Percentiles rank a stretch among this genome's conserved stretches.
These are phyloP conservation scores for Scleroderma citrinum DNA, from an alignment of 768 basidiomycete genomes.

Conservation along the genomic window DNA sequence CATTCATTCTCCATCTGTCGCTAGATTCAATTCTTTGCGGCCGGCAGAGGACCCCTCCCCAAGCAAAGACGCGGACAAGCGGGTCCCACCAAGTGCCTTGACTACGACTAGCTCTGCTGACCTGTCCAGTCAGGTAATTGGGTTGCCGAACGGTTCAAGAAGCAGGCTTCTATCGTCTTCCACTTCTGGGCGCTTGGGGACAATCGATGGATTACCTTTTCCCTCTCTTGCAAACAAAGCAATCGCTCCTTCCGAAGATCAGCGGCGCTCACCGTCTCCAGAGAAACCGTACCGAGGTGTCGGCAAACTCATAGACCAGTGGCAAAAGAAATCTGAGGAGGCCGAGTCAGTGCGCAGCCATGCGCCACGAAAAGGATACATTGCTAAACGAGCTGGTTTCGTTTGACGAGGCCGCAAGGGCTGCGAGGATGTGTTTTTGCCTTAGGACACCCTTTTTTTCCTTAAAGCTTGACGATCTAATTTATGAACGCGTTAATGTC, in stretches of 20 bases:
- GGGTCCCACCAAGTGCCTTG: constrained; percentile 8
- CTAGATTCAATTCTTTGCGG: constrained; percentile 22
- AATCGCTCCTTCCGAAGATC: constrained; percentile 16
- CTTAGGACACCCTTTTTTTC: neutral
- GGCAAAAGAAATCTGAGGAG: constrained; percentile 77
- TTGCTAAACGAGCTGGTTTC: constrained; percentile 37
- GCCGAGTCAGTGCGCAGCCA: constrained; percentile 35
- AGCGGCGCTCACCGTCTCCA: constrained; percentile 53
- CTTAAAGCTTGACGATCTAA: constrained; percentile 5
- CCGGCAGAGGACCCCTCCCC: constrained; percentile 7
- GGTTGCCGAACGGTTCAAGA: constrained; percentile 16
- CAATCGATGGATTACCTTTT: constrained; percentile 23
- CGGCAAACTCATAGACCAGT: constrained; percentile 79
- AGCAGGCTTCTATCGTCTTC: constrained; percentile 15
- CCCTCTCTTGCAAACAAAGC: constrained; percentile 7
- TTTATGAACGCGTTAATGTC: neutral
- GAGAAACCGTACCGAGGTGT: constrained; percentile 81
- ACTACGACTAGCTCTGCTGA: constrained; percentile 10
- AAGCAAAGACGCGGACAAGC: constrained; percentile 16
- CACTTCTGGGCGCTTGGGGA: constrained; percentile 10
- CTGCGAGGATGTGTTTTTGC: constrained; percentile 8
- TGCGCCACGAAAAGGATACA: constrained; percentile 32
- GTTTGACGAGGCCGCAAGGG: constrained; percentile 18
- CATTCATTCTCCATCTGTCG: constrained; percentile 16
- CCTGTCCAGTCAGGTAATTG: constrained; percentile 11